Percentiles rank a stretch among this genome's conserved stretches.
Conservation (phyloP, 2,329 filamentous ascomycete genomes). For the Plectosphaerella sp. region DNA sequence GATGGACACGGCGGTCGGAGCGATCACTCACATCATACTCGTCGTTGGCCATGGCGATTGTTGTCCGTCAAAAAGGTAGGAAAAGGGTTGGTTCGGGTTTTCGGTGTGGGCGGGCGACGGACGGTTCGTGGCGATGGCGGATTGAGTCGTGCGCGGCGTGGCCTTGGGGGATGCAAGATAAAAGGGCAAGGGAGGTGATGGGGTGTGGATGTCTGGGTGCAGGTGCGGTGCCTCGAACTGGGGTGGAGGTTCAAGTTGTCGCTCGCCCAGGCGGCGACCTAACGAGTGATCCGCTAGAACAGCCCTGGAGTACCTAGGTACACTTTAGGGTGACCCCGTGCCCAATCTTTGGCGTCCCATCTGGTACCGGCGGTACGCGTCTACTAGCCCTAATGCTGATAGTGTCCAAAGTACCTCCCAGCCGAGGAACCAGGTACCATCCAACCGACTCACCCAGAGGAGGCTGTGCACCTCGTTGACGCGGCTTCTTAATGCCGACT, state of each 20-base stretch:
- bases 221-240: neutral
- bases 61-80: slow-evolving; percentile 13
- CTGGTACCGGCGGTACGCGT: too few relatives aligned
- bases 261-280: too few relatives aligned
- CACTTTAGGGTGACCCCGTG: too few relatives aligned
- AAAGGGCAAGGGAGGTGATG: slow-evolving; percentile 1
- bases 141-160: slow-evolving; percentile 11
- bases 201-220: neutral
- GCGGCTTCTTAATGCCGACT: too few relatives aligned
- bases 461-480: too few relatives aligned
- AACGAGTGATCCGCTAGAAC: too few relatives aligned
- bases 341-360: too few relatives aligned
- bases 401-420: too few relatives aligned
- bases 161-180: slow-evolving; percentile 1
- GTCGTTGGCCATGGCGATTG: slow-evolving; percentile 89
- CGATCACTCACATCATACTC: slow-evolving; percentile 87
- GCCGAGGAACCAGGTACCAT: too few relatives aligned
- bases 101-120: slow-evolving; percentile 11
- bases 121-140: slow-evolving; percentile 4
- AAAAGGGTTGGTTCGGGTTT: slow-evolving; percentile 14
- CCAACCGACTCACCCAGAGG: too few relatives aligned
- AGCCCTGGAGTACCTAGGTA: too few relatives aligned
- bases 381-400: too few relatives aligned
- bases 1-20: neutral
- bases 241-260: neutral